Percentiles rank a stretch among this genome's conserved stretches.
phyloP scores from a whole-genome alignment of 192 early-diverging fungal genomes.

The Entomortierella chlamydospora region DNA sequence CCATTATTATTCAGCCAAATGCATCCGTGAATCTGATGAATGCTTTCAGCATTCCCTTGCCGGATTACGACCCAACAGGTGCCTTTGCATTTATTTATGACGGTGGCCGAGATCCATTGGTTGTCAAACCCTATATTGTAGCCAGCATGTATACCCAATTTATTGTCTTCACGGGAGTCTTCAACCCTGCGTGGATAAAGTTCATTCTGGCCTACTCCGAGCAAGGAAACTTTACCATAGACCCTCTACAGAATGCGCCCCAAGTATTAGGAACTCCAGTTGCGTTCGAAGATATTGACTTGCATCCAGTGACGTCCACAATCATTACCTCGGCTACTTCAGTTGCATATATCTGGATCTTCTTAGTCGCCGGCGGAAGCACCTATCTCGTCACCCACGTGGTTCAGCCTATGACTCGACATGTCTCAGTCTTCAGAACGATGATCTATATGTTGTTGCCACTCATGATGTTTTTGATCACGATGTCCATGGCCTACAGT shows the following conservation, averaged over 20 bases:
- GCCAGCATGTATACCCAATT: conserved; percentile 44
- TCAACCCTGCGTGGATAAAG: conserved; percentile 41
- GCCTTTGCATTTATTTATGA: conserved; percentile 47
- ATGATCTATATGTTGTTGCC: conserved; percentile 22
- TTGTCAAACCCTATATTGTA: conserved; percentile 38
- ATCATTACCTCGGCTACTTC: conserved; percentile 45
- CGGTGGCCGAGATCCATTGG: conserved; percentile 35
- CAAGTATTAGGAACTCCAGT: conserved; percentile 41
- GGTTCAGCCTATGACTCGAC: conserved; percentile 36
- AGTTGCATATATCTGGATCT: conserved; percentile 53
- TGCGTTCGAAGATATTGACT: conserved; percentile 43
- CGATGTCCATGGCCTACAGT: conserved; percentile 30
- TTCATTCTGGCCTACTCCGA: conserved; percentile 3
- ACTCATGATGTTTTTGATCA: conserved; percentile 13
- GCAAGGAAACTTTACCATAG: neutral
- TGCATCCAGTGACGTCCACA: conserved; percentile 34
- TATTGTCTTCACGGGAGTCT: conserved; percentile 25
- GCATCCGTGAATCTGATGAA: conserved; percentile 31
- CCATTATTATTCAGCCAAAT: conserved; percentile 30
- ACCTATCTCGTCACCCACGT: conserved; percentile 44
- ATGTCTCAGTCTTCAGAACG: conserved; percentile 10
- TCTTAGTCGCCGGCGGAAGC: conserved; percentile 44
- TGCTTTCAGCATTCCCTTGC: neutral
- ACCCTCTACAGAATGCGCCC: conserved; percentile 5
- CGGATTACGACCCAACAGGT: conserved; percentile 31